Base-by-base conservation (phyloP, 1,139 yeast species). In the Pichiaceae sp. region DNA sequence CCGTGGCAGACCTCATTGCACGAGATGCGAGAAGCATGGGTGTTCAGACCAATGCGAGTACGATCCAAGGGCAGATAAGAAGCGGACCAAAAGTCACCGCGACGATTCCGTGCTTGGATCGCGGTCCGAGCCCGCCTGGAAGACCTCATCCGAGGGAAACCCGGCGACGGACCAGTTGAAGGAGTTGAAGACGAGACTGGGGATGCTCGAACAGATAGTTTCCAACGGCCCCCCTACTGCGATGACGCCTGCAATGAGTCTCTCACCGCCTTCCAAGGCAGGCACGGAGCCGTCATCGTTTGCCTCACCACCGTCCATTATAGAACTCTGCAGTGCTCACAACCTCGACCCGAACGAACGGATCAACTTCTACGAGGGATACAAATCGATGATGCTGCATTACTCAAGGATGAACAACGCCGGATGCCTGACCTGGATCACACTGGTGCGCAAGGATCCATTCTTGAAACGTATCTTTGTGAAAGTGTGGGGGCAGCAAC, bases 11-110 rank as follows among this genome's bases (percentile, higher is more conserved):
- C 91, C 91, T 1, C 73, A 75, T 25, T 82, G 93, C 57, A 74
- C 79, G 3, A 69, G 76, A 20, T 82, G 93, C 60, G 67, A 67
- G 35, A 73, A 72, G 57, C 75, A 78, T 35, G 78, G 81, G 19
- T 76, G 77, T 17, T 76, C 80, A 5, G 82, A 79, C 52, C 57
- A 77, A 25, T 82, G 93, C 47, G 72, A 63, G 39, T 82, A 77
- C 52, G 78, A 77, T 51, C 72, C 67, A 33, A 70, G 72, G 43
- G 18, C 28, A 15, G n/a, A 25, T 12, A 21, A 21, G 24, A 21
- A 21, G 24, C 24, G 7, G n/a, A n/a, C n/a, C n/a, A n/a, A n/a
- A n/a, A n/a, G n/a, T n/a, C n/a, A n/a, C n/a, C n/a, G n/a, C n/a
- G n/a, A n/a, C n/a, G 25, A 8, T 21, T 12, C 11, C 25, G 25